These are phyloP conservation scores for Tilletiopsis washingtonensis DNA, from an alignment of 1,284 basidiomycete genomes.

Conservation along the genomic window DNA sequence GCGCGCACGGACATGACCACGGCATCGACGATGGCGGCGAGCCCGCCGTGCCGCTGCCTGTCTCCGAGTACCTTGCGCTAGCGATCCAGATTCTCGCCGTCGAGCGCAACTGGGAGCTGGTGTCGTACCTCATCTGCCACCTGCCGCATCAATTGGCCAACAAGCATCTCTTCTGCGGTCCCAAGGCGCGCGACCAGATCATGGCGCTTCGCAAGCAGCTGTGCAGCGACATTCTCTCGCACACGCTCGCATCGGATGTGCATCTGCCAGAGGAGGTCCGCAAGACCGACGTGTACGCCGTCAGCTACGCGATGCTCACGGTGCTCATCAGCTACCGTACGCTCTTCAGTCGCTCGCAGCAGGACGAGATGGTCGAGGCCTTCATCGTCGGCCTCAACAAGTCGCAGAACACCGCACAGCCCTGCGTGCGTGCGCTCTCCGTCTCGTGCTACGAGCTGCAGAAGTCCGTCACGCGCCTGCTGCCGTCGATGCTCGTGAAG, in stretches of 20 bases:
- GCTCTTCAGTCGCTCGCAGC: constrained; percentile 63
- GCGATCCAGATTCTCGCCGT: constrained; percentile 64
- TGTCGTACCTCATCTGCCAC: constrained; percentile 85
- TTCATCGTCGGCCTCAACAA: constrained; percentile 68
- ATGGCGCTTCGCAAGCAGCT: constrained; percentile 62
- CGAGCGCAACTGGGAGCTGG: constrained; percentile 84
- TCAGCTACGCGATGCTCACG: constrained; percentile 79
- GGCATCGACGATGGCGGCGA: constrained; percentile 13
- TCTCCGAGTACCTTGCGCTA: constrained; percentile 67
- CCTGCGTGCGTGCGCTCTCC: constrained; percentile 82
- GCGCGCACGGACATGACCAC: constrained; percentile 17
- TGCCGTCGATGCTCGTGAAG: constrained; percentile 71
- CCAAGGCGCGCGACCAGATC: constrained; percentile 63
- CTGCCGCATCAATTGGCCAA: constrained; percentile 85
- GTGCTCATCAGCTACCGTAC: constrained; percentile 81
- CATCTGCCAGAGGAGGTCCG: constrained; percentile 54
- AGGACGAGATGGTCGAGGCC: constrained; percentile 67
- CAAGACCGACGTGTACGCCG: constrained; percentile 69
- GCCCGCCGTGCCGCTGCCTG: constrained; percentile 55
- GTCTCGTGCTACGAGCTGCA: constrained; percentile 83
- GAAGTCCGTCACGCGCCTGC: constrained; percentile 69
- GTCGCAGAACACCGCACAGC: constrained; percentile 75
- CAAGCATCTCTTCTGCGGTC: constrained; percentile 94
- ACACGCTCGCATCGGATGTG: constrained; percentile 58
- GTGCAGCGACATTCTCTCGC: constrained; percentile 60